Base-by-base conservation (phyloP, 2,329 filamentous ascomycete genomes). In the Penicillium sp. region DNA sequence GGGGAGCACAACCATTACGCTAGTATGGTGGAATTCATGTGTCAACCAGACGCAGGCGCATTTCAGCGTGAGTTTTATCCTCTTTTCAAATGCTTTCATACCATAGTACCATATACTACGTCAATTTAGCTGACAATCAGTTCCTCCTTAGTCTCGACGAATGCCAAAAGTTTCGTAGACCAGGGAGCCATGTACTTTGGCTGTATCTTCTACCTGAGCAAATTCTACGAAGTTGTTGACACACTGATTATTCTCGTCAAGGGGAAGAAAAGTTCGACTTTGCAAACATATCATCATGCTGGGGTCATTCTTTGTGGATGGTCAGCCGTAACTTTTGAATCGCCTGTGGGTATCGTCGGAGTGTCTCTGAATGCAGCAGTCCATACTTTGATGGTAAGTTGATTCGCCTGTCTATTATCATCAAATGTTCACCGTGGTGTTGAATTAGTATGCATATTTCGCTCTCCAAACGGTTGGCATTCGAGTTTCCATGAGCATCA, bases 261-360 rank as follows among this genome's bases (percentile, higher is more conserved):
- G 13, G 61, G 61, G 10, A 62, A 59, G 23, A 57, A 52, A 31
- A 61, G 61, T 42, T 62, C 61, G 10, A 61, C 51, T 5, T 46
- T 62, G 44, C 61, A 62, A 44, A 61, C 58, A n/a, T 62, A 57
- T 35, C 61, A 62, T 25, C 61, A 62, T 31, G 58, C 58, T 3
- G 61, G 61, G 11, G 54, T 62, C 9, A 62, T 62, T 10, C 33
- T 62, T 2, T 53, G 51, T 33, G 53, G 53, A 11, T 62, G 58
- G 58, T 47, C 50, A 5, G 42, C 45, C 5, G 11, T 60, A 8
- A 26, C 37, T 46, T 62, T 58, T 50, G 46, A 57, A n/a, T 60
- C 60, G 3, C 60, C 57, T 5, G 31, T 53, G 31, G 52, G 35
- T 26, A 10, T 54, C 25, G 44, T 57, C 10, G 54, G 52, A 0